Base-by-base conservation (phyloP, 2,329 filamentous ascomycete species). In the Fusarium sacchari region DNA sequence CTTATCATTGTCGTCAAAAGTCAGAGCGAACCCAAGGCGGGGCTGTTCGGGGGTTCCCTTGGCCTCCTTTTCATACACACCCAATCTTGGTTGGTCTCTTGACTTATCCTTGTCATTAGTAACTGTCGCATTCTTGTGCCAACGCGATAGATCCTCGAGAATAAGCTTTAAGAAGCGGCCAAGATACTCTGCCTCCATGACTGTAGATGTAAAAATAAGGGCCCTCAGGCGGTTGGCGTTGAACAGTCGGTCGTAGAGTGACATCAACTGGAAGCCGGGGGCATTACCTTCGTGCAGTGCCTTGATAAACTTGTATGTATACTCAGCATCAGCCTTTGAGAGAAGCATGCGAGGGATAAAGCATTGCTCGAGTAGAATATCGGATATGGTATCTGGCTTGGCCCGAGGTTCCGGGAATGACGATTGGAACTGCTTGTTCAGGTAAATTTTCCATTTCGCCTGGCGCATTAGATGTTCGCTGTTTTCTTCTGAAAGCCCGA, bases 141-240 rank as follows among this genome's bases (percentile, higher is more conserved):
- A 99, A 58, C 87, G 86, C 13, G 91, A 88, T 24, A 99, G 86
- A 74, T 98, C 94, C 67, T 91, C 89, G 17, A 99, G 84, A 5
- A 96, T 86, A 69, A 96, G 91, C 78, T 92, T 94, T 61, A 99
- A 84, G 81, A 99, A 98, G 30, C 94, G 93, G 18, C 95, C 96
- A n/a, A 99, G 85, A 75, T 97, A 94, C 80, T 97, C 94, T 0
- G 95, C 94, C 82, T 99, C 97, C 62, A 94, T 92, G 30, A 96
- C 92, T 0, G 95, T 97, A 80, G 93, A 97, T 53, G 93, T 91
- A 80, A 97, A 98, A 64, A 99, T 94, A 57, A 98, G 88, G 14
- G 92, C 88, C 5, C 93, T 91, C 24, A 98, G 86, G 64, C 93
- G 89, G 78, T 97, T 94, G 65, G 95, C 90, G 76, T 91, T 91